Conservation (phyloP, 306 rosid genomes). For the Crotalaria pallida region DNA sequence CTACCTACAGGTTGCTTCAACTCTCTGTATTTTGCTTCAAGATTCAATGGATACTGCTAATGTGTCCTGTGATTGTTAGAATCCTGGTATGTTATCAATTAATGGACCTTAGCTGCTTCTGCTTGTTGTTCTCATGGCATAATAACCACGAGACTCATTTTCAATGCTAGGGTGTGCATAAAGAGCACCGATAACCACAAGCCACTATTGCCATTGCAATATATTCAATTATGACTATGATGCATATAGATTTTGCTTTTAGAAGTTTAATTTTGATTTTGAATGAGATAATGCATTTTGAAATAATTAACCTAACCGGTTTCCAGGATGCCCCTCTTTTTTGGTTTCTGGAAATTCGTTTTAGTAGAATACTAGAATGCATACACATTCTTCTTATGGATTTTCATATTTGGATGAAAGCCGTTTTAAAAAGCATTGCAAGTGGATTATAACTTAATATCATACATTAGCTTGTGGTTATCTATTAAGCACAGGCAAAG, state of each 20-base stretch:
- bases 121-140: slow-evolving; percentile 3
- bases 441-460: neutral
- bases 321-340: neutral
- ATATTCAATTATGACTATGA: neutral
- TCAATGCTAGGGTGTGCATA: neutral
- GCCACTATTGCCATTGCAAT: neutral
- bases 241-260: neutral
- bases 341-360: neutral
- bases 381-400: neutral
- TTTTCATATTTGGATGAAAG: neutral
- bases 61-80: neutral
- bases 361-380: neutral
- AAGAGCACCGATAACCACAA: neutral
- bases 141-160: neutral
- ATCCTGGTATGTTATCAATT: neutral
- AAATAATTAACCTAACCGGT: neutral
- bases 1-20: neutral
- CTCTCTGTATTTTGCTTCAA: neutral
- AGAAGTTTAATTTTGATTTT: neutral
- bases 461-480: neutral
- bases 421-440: neutral
- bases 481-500: too few relatives aligned
- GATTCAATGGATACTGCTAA: neutral
- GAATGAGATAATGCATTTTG: neutral
- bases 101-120: slow-evolving; percentile 1